phyloP scores from a whole-genome alignment of 2,329 filamentous ascomycete genomes.

The Colletotrichum ledebouriae region DNA sequence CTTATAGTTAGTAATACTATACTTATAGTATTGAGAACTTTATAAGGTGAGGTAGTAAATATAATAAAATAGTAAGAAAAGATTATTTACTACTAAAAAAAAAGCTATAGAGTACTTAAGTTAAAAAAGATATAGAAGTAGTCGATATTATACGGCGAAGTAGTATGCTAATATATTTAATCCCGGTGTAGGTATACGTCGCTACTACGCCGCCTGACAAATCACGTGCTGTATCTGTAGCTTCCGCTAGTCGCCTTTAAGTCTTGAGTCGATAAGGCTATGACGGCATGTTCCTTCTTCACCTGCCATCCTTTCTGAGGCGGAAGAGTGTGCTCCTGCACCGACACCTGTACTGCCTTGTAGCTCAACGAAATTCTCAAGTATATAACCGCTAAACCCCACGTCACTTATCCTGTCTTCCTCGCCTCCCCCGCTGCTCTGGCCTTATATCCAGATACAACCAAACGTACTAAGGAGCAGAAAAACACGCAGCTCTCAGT shows the following conservation, averaged over 20 bases:
- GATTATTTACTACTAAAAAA: no score
- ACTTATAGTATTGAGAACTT: no score
- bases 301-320: conserved; percentile 34
- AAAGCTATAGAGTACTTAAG: no score
- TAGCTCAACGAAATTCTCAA: conserved; percentile 16
- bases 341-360: conserved; percentile 3
- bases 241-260: conserved; percentile 29
- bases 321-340: conserved; percentile 25
- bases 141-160: no score
- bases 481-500: not conserved
- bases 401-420: conserved; percentile 4
- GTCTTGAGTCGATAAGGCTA: conserved; percentile 38
- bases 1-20: no score
- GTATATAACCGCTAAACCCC: conserved; percentile 27
- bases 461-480: not conserved
- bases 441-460: not conserved
- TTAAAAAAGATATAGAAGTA: no score
- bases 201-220: not conserved
- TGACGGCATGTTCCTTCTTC: conserved; percentile 42
- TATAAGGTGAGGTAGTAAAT: no score
- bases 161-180: no score
- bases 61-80: no score
- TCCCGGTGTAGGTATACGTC: not conserved
- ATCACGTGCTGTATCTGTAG: conserved; percentile 27
- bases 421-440: not conserved